These are phyloP conservation scores for Gigaspora rosea DNA, from an alignment of 192 early-diverging fungal genomes.

Conservation along the genomic window DNA sequence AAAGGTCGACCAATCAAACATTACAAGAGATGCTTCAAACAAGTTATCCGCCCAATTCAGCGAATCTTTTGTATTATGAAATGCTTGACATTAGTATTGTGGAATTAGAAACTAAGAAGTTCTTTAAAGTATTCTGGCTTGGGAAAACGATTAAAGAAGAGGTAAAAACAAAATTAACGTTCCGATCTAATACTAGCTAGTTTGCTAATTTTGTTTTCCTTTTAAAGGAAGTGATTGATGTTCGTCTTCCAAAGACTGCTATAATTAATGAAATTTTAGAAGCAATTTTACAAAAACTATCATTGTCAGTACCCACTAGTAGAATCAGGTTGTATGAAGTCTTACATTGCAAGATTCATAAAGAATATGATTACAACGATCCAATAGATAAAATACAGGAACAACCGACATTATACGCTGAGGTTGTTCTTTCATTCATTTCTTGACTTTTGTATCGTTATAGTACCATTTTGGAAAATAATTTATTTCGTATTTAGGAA, in stretches of 20 bases:
- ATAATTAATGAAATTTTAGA: slow-evolving; percentile 54
- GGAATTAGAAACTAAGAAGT: slow-evolving; percentile 82
- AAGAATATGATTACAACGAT: slow-evolving; percentile 47
- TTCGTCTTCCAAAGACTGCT: slow-evolving; percentile 70
- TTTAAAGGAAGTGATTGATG: slow-evolving; percentile 49
- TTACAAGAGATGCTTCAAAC: slow-evolving; percentile 46
- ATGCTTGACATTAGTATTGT: slow-evolving; percentile 75
- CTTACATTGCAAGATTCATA: slow-evolving; percentile 46
- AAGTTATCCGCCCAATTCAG: slow-evolving; percentile 32
- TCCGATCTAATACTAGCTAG: too few species aligned
- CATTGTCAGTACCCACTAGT: slow-evolving; percentile 43
- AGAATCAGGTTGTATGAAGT: slow-evolving; percentile 65
- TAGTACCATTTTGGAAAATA: not conserved
- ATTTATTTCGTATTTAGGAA: slow-evolving; percentile 34
- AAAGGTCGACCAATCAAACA: slow-evolving; percentile 35
- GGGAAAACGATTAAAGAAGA: slow-evolving; percentile 70
- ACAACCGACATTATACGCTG: slow-evolving; percentile 56
- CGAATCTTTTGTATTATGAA: slow-evolving; percentile 76
- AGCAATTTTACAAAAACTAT: slow-evolving; percentile 52
- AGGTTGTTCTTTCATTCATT: slow-evolving; percentile 37
- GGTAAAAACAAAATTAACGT: slow-evolving; percentile 30
- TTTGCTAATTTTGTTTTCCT: too few species aligned
- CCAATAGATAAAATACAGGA: slow-evolving; percentile 50
- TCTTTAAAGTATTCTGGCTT: slow-evolving; percentile 68
- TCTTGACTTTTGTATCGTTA: not conserved